Conservation (phyloP, 139 green algal genomes). For the Ettlia oleoabundans region DNA sequence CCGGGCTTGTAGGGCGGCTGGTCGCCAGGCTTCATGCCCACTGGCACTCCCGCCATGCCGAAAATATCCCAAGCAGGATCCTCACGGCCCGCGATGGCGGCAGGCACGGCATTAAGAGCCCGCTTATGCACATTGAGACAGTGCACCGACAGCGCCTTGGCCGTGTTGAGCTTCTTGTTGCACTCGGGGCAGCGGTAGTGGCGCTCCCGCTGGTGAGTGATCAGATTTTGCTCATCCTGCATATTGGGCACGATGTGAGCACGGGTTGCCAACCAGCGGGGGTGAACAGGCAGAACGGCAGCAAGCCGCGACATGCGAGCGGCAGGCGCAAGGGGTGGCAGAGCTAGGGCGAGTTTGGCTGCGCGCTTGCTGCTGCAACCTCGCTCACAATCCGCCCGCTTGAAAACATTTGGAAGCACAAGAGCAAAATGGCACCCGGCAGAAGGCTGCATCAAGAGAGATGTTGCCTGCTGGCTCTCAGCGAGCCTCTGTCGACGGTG, state of each 20-base stretch:
- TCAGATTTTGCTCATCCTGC: slow-evolving; percentile 88
- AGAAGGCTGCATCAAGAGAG: too few species aligned
- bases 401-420: too few species aligned
- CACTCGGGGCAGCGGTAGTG: slow-evolving; percentile 88
- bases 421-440: too few species aligned
- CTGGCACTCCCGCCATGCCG: slow-evolving; percentile 88
- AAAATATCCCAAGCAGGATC: slow-evolving; percentile 89
- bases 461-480: too few species aligned
- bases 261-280: background rate
- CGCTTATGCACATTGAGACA: slow-evolving; percentile 90
- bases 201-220: slow-evolving; percentile 84
- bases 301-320: background rate
- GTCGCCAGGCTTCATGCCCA: slow-evolving; percentile 61
- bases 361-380: too few species aligned
- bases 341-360: too few species aligned
- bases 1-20: slow-evolving; percentile 10
- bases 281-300: background rate
- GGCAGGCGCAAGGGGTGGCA: background rate
- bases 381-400: too few species aligned
- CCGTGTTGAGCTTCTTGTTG: slow-evolving; percentile 81
- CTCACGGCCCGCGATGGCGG: slow-evolving; percentile 74
- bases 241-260: slow-evolving; percentile 46
- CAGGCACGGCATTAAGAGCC: slow-evolving; percentile 62
- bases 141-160: slow-evolving; percentile 85
- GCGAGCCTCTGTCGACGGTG: too few species aligned